phyloP scores from a whole-genome alignment of 306 rosid genomes.

The Lathyrus oleraceus region DNA sequence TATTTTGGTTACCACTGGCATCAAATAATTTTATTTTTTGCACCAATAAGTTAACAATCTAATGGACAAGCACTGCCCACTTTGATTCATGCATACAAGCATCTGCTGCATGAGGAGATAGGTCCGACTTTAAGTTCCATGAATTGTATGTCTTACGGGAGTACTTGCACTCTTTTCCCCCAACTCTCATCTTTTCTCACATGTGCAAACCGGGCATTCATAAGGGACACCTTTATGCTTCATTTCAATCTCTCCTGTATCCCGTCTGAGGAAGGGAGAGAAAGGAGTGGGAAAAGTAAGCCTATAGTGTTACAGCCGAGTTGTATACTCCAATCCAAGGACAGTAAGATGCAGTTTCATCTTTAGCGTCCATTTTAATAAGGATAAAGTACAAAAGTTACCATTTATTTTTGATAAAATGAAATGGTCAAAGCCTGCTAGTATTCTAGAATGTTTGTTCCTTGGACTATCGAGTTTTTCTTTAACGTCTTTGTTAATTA shows the following conservation, averaged over 20 bases:
- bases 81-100: conserved; percentile 26
- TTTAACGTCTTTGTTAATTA: conserved; percentile 33
- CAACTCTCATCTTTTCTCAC: background rate
- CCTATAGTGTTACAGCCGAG: background rate
- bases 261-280: background rate
- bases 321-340: background rate
- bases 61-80: conserved; percentile 2
- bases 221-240: background rate
- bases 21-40: conserved; percentile 18
- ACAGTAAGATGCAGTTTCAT: conserved; percentile 8
- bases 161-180: conserved; percentile 1
- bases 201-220: background rate
- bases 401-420: conserved; percentile 1
- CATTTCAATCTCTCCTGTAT: conserved; percentile 4
- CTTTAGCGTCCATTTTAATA: conserved; percentile 10
- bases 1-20: background rate
- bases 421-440: conserved; percentile 5
- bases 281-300: background rate
- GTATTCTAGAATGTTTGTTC: conserved; percentile 1
- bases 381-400: background rate
- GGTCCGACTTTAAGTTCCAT: conserved; percentile 25
- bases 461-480: conserved; percentile 23
- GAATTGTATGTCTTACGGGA: conserved; percentile 1
- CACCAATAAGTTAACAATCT: conserved; percentile 20
- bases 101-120: conserved; percentile 4